Evolutionary conservation across 2,329 filamentous ascomycete genomes (phyloP), one percentile per base, ranked within the genome.

Genomic region (Pezizomycotina sp.): DNA sequence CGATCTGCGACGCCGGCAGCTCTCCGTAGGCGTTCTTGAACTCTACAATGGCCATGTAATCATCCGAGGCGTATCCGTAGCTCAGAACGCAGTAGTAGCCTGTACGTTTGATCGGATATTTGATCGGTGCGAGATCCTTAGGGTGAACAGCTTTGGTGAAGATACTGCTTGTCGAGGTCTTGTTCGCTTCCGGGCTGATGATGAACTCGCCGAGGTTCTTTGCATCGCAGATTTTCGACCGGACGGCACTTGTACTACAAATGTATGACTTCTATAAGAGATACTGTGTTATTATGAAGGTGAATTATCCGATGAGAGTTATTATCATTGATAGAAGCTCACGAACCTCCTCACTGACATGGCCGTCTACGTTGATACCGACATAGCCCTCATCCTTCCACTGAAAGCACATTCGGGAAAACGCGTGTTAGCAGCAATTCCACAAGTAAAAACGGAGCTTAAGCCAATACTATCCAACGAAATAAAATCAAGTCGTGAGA

Each of bases 11-110:
- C 5, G 83, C 89, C 4, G 84, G 80, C 37, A 98, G 74, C 62
- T 98, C 86, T 55, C 89, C 89, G 55, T 91, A 98, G 2, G 89
- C 79, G 58, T 98, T 95, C 45, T 84, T 74, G 58, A 95, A 98
- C 52, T 89, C 84, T 27, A 89, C 76, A 9, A 89, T 69, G 5
- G 77, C 84, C 29, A 66, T 69, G 55, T 91, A 98, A 27, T 80
- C 66, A 13, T 52, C 45, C 39, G 66, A 58, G n/a, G 39, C 31
- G 55, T 72, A 86, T 14, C 68, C 68, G 47, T 73, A 74, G 1
- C 82, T 89, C 34, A 80, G 72, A 41, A 98, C 76, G 53, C 89
- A 98, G 58, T 92, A 98, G 60, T 93, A 98, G 18, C 89, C 89
- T 0, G 89, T 98, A 58, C 81, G 82, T 53, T 75, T 75, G 50